These are phyloP conservation scores for Westerdykella sp. DNA, from an alignment of 2,329 filamentous ascomycete species.

Conservation along the genomic window DNA sequence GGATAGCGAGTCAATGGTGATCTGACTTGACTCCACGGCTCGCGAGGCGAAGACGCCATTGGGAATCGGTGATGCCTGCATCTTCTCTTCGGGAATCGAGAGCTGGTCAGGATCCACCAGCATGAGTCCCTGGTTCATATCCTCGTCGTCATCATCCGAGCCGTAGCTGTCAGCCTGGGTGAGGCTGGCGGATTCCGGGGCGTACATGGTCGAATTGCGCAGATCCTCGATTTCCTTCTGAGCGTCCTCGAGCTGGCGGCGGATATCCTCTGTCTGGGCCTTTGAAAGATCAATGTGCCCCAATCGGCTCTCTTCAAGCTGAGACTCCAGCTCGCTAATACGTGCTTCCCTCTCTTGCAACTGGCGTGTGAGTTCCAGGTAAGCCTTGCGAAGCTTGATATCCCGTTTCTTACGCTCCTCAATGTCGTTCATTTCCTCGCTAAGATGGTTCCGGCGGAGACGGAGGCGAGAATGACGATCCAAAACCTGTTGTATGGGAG, in stretches of 20 bases:
- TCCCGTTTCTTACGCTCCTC: conserved; percentile 35
- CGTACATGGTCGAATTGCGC: conserved; percentile 27
- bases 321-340: conserved; percentile 15
- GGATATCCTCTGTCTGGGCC: conserved; percentile 28
- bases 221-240: conserved; percentile 32
- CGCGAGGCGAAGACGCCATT: conserved; percentile 26
- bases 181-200: conserved; percentile 13
- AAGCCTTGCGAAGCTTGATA: conserved; percentile 24
- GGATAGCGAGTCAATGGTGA: conserved; percentile 24
- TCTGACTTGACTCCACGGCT: conserved; percentile 23
- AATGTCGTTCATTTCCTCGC: conserved; percentile 38
- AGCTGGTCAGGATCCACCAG: conserved; percentile 32
- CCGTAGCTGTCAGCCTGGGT: background rate
- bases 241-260: conserved; percentile 27
- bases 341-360: conserved; percentile 34
- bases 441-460: conserved; percentile 37
- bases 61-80: conserved; percentile 17
- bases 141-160: conserved; percentile 21
- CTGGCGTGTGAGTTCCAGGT: conserved; percentile 34
- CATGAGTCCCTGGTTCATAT: conserved; percentile 18
- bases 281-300: conserved; percentile 36
- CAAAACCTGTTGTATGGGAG: conserved; percentile 29
- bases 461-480: conserved; percentile 33
- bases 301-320: conserved; percentile 31
- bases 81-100: conserved; percentile 25